These are phyloP conservation scores for Pseudocercospora macadamiae DNA, from an alignment of 2,329 filamentous ascomycete species.

Conservation along the genomic window DNA sequence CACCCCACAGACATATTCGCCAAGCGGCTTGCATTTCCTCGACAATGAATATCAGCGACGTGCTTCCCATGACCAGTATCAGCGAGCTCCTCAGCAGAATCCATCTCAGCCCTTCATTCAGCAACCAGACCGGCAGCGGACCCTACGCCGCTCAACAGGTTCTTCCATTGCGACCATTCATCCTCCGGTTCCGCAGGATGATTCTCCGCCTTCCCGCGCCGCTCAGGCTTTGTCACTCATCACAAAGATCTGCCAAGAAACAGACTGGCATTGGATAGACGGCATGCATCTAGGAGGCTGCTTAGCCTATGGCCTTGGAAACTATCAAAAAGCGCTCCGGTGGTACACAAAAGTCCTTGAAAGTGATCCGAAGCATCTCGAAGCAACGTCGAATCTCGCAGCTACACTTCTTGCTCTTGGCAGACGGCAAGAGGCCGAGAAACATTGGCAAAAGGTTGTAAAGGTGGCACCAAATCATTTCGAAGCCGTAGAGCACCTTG, in stretches of 20 bases:
- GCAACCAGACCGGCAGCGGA: constrained; percentile 22
- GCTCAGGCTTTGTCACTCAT: constrained; percentile 71
- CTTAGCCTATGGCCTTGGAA: constrained; percentile 84
- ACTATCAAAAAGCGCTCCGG: constrained; percentile 74
- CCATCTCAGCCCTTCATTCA: constrained; percentile 1
- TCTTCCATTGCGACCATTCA: constrained; percentile 41
- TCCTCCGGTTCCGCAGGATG: constrained; percentile 40
- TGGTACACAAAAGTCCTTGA: constrained; percentile 72
- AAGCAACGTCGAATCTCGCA: constrained; percentile 91
- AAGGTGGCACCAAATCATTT: constrained; percentile 83
- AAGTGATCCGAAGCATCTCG: constrained; percentile 71
- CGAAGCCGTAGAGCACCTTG: constrained; percentile 91
- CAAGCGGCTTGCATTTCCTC: constrained; percentile 26
- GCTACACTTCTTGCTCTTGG: constrained; percentile 85
- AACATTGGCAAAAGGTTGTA: constrained; percentile 83
- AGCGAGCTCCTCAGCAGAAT: not conserved
- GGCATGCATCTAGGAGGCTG: constrained; percentile 91
- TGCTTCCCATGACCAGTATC: constrained; percentile 29
- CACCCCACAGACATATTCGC: constrained; percentile 22
- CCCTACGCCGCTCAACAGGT: constrained; percentile 34
- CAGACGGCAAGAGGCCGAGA: constrained; percentile 79
- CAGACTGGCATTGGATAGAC: constrained; percentile 85
- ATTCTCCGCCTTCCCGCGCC: constrained; percentile 55
- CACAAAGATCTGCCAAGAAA: constrained; percentile 74
- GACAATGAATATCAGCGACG: constrained; percentile 29